These are phyloP conservation scores for Colletotrichum destructivum DNA, from an alignment of 2,329 filamentous ascomycete genomes.

Conservation along the genomic window DNA sequence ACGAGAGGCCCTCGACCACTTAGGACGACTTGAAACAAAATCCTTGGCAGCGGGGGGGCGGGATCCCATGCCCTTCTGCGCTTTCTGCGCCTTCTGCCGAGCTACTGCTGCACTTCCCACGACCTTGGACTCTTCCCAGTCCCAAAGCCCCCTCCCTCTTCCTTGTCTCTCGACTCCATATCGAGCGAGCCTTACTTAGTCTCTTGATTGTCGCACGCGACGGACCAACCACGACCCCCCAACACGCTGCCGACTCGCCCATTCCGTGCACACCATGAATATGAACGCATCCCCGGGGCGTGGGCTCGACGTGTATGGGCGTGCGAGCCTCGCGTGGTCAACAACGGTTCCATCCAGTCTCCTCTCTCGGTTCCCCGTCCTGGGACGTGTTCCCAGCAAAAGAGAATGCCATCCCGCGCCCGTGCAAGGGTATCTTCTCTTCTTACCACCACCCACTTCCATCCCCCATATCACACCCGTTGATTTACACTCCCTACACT, in stretches of 20 bases:
- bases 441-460: not conserved
- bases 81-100: conserved; percentile 1
- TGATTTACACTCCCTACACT: conserved; percentile 14
- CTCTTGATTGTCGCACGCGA: conserved; percentile 10
- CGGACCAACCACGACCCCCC: conserved; percentile 27
- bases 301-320: conserved; percentile 4
- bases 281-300: conserved; percentile 1
- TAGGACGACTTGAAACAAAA: conserved; percentile 34
- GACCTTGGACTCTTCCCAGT: conserved; percentile 5
- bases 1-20: conserved; percentile 28
- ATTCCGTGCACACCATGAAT: conserved; percentile 16
- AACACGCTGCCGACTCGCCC: conserved; percentile 26
- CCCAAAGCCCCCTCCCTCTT: not conserved
- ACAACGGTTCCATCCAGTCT: conserved; percentile 18
- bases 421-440: not conserved
- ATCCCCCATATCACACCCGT: conserved; percentile 9
- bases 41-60: not conserved
- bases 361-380: not conserved
- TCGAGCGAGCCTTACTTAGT: not conserved
- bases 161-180: not conserved
- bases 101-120: conserved; percentile 13
- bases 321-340: conserved; percentile 10
- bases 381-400: not conserved
- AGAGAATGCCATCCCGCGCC: conserved; percentile 5
- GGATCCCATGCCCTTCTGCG: not conserved